phyloP scores from a whole-genome alignment of 2,329 filamentous ascomycete genomes.

The Lizonia empirigonia region DNA sequence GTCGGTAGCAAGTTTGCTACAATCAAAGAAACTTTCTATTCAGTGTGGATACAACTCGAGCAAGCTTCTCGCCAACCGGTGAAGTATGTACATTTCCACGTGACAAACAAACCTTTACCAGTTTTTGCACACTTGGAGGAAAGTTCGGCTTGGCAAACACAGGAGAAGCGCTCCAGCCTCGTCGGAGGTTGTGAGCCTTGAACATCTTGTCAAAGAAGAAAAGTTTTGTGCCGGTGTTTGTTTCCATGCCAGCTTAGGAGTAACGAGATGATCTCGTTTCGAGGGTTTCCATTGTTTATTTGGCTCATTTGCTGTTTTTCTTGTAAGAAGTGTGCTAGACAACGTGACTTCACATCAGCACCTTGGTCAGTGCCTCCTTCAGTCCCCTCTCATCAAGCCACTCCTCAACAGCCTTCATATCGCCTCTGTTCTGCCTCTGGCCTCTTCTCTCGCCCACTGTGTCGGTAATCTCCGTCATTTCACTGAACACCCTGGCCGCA shows the following conservation, averaged over 20 bases:
- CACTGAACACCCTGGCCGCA: slow-evolving; percentile 53
- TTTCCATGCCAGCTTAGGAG: neutral
- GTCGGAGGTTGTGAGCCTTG: neutral
- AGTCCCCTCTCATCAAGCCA: slow-evolving; percentile 56
- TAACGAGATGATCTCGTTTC: neutral
- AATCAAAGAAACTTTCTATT: neutral
- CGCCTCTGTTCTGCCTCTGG: slow-evolving; percentile 57
- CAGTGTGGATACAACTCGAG: neutral
- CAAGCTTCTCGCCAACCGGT: neutral
- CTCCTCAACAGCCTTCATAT: slow-evolving; percentile 60
- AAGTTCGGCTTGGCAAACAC: neutral
- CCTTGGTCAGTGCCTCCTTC: slow-evolving; percentile 54
- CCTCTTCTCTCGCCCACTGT: slow-evolving; percentile 56
- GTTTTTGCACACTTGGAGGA: neutral
- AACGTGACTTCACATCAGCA: slow-evolving; percentile 36
- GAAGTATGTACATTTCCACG: neutral
- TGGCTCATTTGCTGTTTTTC: neutral
- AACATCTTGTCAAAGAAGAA: too few species aligned
- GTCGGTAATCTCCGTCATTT: slow-evolving; percentile 65
- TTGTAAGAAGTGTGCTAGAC: neutral
- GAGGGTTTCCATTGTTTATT: neutral
- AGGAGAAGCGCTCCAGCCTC: neutral
- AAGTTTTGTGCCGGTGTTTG: too few species aligned
- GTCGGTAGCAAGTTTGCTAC: neutral
- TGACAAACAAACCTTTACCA: neutral